phyloP scores from a whole-genome alignment of 1,284 basidiomycete species.

The Singerocomus inundabilis region DNA sequence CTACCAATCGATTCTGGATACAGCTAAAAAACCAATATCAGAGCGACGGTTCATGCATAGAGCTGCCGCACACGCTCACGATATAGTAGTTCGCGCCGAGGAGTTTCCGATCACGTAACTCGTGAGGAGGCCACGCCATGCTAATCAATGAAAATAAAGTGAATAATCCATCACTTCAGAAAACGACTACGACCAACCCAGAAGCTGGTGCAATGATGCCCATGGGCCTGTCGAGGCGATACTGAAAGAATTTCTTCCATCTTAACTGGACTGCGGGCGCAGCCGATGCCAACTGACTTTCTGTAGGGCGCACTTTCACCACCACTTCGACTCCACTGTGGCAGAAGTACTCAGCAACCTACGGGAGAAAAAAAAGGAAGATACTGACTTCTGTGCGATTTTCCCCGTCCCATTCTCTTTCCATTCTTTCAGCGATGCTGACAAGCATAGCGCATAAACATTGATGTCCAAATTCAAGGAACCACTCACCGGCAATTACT shows the following conservation, averaged over 20 bases:
- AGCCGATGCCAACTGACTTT: slow-evolving; percentile 36
- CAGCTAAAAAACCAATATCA: slow-evolving; percentile 15
- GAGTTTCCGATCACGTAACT: slow-evolving; percentile 6
- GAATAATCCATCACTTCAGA: neutral
- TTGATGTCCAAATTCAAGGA: neutral
- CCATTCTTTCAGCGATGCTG: slow-evolving; percentile 46
- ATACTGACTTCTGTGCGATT: slow-evolving; percentile 48
- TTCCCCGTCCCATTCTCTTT: slow-evolving; percentile 43
- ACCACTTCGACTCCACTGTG: slow-evolving; percentile 38
- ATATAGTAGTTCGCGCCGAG: slow-evolving; percentile 9
- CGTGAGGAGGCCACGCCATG: neutral
- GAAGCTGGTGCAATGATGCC: slow-evolving; percentile 11
- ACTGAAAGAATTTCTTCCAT: slow-evolving; percentile 31
- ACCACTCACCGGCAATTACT: slow-evolving; percentile 32
- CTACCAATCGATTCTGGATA: slow-evolving; percentile 32
- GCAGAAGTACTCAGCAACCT: neutral
- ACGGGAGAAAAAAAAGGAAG: neutral
- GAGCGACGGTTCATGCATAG: neutral
- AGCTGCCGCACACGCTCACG: slow-evolving; percentile 9
- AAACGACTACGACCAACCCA: slow-evolving; percentile 11
- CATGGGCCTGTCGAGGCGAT: slow-evolving; percentile 25
- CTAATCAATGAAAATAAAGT: slow-evolving; percentile 6
- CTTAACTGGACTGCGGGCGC: slow-evolving; percentile 23
- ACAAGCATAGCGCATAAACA: neutral
- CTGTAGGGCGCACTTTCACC: slow-evolving; percentile 40